Percentiles rank a stretch among this genome's conserved stretches.
phyloP scores from a whole-genome alignment of 73 alveolate species.

The Paramecium biaurelia region DNA sequence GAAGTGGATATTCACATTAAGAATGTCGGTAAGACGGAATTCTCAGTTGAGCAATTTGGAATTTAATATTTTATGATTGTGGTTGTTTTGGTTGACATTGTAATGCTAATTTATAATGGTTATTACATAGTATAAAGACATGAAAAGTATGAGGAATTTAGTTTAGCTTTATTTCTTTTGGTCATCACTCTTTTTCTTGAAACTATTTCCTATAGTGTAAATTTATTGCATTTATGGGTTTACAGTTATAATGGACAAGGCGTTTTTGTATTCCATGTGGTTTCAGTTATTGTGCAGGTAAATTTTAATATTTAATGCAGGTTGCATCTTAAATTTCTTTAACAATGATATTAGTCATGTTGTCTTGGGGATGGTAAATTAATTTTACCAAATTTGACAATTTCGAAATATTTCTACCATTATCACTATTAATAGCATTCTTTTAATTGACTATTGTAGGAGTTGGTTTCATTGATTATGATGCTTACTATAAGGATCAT shows the following conservation, averaged over 20 bases:
- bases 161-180: slow-evolving; percentile 16
- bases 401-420: slow-evolving; percentile 46
- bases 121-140: neutral
- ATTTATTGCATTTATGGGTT: slow-evolving; percentile 35
- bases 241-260: slow-evolving; percentile 61
- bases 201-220: neutral
- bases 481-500: slow-evolving; percentile 46
- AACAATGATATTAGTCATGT: slow-evolving; percentile 29
- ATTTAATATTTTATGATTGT: neutral
- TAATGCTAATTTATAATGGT: slow-evolving; percentile 13
- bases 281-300: slow-evolving; percentile 3
- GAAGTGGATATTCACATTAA: slow-evolving; percentile 46
- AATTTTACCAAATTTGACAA: slow-evolving; percentile 56
- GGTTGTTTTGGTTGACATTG: neutral
- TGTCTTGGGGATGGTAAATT: slow-evolving; percentile 66
- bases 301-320: neutral
- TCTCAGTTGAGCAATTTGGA: slow-evolving; percentile 59
- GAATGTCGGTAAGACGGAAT: slow-evolving; percentile 52
- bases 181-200: slow-evolving; percentile 36
- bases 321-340: neutral
- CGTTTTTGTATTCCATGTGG: neutral
- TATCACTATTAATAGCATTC: slow-evolving; percentile 30
- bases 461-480: slow-evolving; percentile 54
- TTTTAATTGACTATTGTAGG: slow-evolving; percentile 61
- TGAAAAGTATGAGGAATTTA: slow-evolving; percentile 57